Evolutionary conservation across 345 rosid species (phyloP), one percentile per base, ranked within the genome.

Genomic region (Pistacia atlantica): DNA sequence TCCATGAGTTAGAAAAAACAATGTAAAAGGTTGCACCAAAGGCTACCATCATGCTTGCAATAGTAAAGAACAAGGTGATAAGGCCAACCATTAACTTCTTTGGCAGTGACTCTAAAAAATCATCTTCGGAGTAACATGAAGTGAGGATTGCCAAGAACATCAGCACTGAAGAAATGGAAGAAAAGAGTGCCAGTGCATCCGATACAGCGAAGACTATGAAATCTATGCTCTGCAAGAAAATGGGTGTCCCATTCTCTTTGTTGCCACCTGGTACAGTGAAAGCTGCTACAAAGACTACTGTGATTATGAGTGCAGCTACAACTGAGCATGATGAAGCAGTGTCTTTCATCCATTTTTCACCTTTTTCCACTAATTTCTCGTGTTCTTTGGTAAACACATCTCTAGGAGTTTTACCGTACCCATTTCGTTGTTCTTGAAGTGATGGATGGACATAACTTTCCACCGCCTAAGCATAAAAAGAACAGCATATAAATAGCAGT

Each of bases 271-370:
- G 68, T 7, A 37, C 20, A 13, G 68, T 65, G 22, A 35, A 35
- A 22, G 51, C 49, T 65, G 68, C 49, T 5, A 51, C 20, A 22
- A 65, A 65, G 4, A 18, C 49, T 2, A 65, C 22, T 7, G 68
- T 65, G 68, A 35, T 35, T 13, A 65, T 65, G 14, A 65, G 49
- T 9, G 68, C 68, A 65, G 68, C 68, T 38, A 65, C 68, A 4
- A 65, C 25, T 2, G 68, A 35, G 49, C 68, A 65, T 11, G 49
- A 35, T 58, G 62, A 18, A 22, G 62, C 62, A 58, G 28, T 22
- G 28, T n/a, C 31, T 25, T 58, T 58, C 28, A 58, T 58, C 68
- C 68, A 65, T 65, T 65, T 38, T 65, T 65, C 49, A 16, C 68
- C 68, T 14, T 13, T 12, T 3, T 35, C 11, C 0, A 65, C 48